Evolutionary conservation across 2,329 filamentous ascomycete genomes (phyloP), one percentile per base, ranked within the genome.

Genomic region (Colletotrichum chlorophyti): DNA sequence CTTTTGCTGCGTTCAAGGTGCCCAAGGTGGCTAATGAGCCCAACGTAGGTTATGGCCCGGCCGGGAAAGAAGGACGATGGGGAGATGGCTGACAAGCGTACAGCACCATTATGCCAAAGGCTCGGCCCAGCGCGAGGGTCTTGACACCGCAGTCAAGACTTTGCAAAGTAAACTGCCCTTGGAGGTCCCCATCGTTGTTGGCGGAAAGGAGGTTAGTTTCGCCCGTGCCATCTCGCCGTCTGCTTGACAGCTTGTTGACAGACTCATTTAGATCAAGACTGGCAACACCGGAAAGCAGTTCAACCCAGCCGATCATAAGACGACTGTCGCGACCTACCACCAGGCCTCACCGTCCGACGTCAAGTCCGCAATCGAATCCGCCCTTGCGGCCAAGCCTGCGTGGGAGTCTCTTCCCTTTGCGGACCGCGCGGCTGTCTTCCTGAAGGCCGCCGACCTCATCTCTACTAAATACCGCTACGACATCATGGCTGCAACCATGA

Each of bases 391-490:
- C 43, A 95, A 96, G 78, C 82, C 87, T 52, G 84, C 86, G 27
- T 99, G 95, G 94, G 93, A 94, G 69, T 81, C 84, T 5, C 81
- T 96, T 15, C 91, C 94, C 12, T 98, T 98, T 70, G 86, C 91
- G 43, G 94, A 98, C 76, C 87, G 94, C 52, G 94, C 94, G 11
- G 91, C 93, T 54, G 84, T 99, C 70, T 98, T 98, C 80, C 85
- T 98, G 69, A 97, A 97, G 83, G 94, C 95, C 3, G 94, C 94
- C 29, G 93, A 98, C 72, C 81, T 99, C 62, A 86, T 99, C 65
- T 82, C 90, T 52, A 90, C 85, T 64, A 98, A 98, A 79, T 98
- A 99, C 78, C 86, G 95, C 71, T 97, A 97, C 76, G 92, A 97
- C 54, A 86, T 99, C 67, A 96, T 98, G 91, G 94, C 95, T 7